phyloP scores from a whole-genome alignment of 352 stramenopile species.

The Phytophthora lateralis region DNA sequence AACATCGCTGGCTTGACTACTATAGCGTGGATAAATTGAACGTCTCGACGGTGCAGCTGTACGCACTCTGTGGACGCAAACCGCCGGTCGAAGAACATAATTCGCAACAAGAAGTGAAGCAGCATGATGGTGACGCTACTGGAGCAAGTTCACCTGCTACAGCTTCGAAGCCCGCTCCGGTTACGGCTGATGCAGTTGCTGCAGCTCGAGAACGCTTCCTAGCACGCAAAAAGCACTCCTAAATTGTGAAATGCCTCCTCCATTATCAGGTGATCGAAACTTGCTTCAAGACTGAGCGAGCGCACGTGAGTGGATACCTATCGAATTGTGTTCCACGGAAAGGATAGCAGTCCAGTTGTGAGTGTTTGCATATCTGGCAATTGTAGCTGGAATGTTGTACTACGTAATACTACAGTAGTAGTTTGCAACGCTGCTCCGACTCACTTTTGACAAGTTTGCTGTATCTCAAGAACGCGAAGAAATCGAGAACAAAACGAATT shows the following conservation, averaged over 20 bases:
- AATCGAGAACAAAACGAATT: no score
- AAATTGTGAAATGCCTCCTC: neutral
- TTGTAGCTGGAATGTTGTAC: no score
- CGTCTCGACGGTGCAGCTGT: slow-evolving; percentile 43
- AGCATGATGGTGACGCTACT: neutral
- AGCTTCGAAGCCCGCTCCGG: slow-evolving; percentile 9
- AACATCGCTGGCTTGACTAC: slow-evolving; percentile 55
- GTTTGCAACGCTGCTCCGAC: no score
- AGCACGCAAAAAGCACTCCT: slow-evolving; percentile 38
- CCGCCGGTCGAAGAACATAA: slow-evolving; percentile 10
- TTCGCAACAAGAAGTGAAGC: slow-evolving; percentile 1
- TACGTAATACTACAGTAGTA: no score
- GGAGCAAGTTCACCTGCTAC: neutral
- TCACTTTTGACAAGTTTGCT: no score
- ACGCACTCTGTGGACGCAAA: slow-evolving; percentile 52
- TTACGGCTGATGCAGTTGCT: slow-evolving; percentile 40
- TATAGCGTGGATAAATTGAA: slow-evolving; percentile 41
- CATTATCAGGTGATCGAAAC: no score
- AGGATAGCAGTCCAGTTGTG: no score
- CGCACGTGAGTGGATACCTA: no score
- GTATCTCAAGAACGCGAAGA: no score
- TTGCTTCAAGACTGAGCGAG: no score
- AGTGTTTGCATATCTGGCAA: no score
- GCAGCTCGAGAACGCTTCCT: slow-evolving; percentile 54
- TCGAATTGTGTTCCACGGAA: no score